Conservation (phyloP, 306 rosid species). For the Myrica gale region DNA sequence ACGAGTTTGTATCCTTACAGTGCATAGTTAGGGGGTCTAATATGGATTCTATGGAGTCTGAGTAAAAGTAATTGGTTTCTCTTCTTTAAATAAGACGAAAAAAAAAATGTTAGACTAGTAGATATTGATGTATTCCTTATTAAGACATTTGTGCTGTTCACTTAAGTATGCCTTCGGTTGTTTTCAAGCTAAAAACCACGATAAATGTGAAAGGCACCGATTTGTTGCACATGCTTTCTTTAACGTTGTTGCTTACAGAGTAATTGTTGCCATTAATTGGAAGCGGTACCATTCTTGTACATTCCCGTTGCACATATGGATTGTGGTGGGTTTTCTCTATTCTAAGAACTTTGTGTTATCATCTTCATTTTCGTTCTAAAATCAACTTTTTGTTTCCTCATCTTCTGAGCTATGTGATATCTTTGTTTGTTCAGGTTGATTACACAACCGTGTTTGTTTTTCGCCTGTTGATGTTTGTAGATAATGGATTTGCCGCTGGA, state of each 20-base stretch:
- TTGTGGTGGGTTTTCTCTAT: conserved; percentile 60
- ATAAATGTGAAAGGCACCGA: background rate
- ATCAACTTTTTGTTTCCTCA: background rate
- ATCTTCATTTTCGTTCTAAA: background rate
- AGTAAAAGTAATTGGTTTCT: background rate
- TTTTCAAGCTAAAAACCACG: background rate
- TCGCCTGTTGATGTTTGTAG: conserved; percentile 93
- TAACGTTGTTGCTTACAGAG: conserved; percentile 45
- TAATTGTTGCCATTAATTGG: conserved; percentile 89
- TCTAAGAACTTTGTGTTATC: background rate
- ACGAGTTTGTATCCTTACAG: conserved; percentile 91
- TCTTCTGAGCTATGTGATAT: background rate
- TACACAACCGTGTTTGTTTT: conserved; percentile 85
- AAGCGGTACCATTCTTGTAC: conserved; percentile 75
- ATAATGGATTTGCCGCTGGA: conserved; percentile 94
- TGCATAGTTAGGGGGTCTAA: background rate
- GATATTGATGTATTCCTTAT: background rate
- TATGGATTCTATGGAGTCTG: conserved; percentile 15
- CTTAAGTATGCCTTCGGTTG: background rate
- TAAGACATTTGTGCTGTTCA: background rate
- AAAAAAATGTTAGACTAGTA: background rate
- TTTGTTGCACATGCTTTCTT: conserved; percentile 27
- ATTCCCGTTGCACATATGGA: conserved; percentile 94
- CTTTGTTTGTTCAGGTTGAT: conserved; percentile 65
- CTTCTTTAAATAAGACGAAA: too few species aligned